Evolutionary conservation across 2,329 filamentous ascomycete species (phyloP).

Genomic region (Amesomyces nigricolor): DNA sequence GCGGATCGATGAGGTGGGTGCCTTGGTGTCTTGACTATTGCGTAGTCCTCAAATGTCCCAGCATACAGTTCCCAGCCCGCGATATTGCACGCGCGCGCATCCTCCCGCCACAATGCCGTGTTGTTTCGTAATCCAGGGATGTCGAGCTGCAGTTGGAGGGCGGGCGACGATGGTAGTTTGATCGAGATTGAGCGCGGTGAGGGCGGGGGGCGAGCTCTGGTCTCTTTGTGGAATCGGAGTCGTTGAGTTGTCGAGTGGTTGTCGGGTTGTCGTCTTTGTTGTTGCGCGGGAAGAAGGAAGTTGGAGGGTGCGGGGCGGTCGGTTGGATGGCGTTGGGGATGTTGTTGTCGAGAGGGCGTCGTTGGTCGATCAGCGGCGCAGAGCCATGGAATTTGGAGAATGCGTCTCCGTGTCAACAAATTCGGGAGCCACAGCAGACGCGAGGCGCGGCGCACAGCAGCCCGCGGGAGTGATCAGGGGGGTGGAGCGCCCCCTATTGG

Average conservation of each 20-base stretch:
- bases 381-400: constrained; percentile 11
- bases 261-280: constrained; percentile 5
- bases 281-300: neutral
- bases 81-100: constrained; percentile 21
- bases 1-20: neutral
- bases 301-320: neutral
- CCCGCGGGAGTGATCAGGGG: neutral
- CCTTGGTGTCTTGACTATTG: neutral
- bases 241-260: constrained; percentile 2
- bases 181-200: neutral
- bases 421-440: constrained; percentile 22
- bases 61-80: constrained; percentile 22
- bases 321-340: neutral
- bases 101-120: constrained; percentile 11
- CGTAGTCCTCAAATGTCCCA: constrained; percentile 17
- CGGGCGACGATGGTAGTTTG: constrained; percentile 1
- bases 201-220: constrained; percentile 1
- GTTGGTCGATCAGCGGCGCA: constrained; percentile 3
- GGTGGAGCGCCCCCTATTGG: constrained; percentile 19
- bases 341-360: constrained; percentile 3
- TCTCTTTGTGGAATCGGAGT: neutral
- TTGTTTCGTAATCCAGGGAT: neutral
- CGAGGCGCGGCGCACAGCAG: constrained; percentile 23
- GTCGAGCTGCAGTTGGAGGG: constrained; percentile 4
- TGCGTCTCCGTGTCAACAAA: constrained; percentile 28